Evolutionary conservation across 139 green algal species (phyloP), one percentile per base, ranked within the genome.

Genomic region (Tetradesmus obliquus): DNA sequence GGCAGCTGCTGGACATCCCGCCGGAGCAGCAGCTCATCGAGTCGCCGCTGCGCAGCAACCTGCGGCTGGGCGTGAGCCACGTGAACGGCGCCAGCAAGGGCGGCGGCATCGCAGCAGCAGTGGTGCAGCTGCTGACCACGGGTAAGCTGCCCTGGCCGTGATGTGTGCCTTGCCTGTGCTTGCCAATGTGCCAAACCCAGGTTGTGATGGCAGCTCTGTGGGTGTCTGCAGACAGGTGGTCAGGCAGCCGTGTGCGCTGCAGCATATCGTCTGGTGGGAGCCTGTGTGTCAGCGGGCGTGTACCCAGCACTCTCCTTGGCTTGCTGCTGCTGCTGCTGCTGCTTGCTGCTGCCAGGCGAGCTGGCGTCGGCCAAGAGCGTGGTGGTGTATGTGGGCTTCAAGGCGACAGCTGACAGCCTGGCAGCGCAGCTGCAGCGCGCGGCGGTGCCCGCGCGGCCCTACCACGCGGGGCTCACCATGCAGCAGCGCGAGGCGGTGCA

Each of bases 321-420:
- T 13, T 71, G 60, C 60, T 76, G 66, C 15, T 76, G 66, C 66
- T 76, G 66, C 57, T 32, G 22, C 57, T 89, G 17, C 85, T 62
- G 85, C 24, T 60, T 60, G 32, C 55, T 76, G 10, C 13, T 55
- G 20, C 9, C 82, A 92, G 90, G 94, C 5, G 90, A 91, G 53
- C 90, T 98, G 88, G 60, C 74, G 2, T 74, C 71, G 3, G 84
- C 84, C 20, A 17, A n/a, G 20, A 94, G 88, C 3, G 93, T 96
- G 74, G 97, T 99, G 72, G 96, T 98, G 74, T 99, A 99, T 89
- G 84, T 91, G 13, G 91, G 82, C 12, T 94, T 94, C 76, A 91
- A 94, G 86, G 88, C 83, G 92, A 90, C 82, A 89, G 95, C 97
- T 6, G 96, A 98, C 86, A 88, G 94, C 60, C 82, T 97, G 79